Evolutionary conservation across 1,284 basidiomycete species (phyloP), one percentile per base, ranked within the genome.

Genomic region (Sanguinoderma infundibulare): DNA sequence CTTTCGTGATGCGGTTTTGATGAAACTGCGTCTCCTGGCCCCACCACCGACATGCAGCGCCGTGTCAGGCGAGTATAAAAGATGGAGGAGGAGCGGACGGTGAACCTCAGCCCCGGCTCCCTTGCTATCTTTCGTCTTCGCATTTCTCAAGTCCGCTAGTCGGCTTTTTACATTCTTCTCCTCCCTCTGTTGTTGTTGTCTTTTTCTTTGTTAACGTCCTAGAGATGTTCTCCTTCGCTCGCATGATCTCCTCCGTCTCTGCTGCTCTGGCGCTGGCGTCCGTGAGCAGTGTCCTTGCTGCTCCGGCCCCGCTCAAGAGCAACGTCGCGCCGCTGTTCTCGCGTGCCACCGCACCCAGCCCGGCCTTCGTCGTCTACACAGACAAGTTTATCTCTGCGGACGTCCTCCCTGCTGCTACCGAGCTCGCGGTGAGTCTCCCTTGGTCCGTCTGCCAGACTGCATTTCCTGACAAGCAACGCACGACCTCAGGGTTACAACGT

Each of bases 281-380:
- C 17, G 49, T 65, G 47, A 62, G 55, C 60, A 60, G 55, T 55
- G 60, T 65, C 20, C 52, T 65, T 26, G 57, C 63, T 62, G 57
- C 46, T 36, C 63, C 63, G 26, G 34, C 59, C 30, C 22, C 42
- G 42, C 42, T 46, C 24, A 26, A 46, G 42, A 47, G 17, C 30
- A 40, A 57, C 36, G 54, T 26, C 60, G 35, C 55, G 54, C 57
- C 60, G 32, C 49, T 60, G 20, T 58, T 52, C 15, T 42, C 58
- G 22, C 62, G 62, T 26, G 50, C 53, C 30, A 46, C 49, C 6
- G 36, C 34, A n/a, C 54, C 64, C 17, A 65, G 53, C 58, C 60
- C 64, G 47, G 64, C 64, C 26, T 65, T 65, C 55, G 64, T 65
- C 55, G 42, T 65, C 55, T 65, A 65, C 60, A 60, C 60, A 35